phyloP scores from a whole-genome alignment of 2,329 filamentous ascomycete species.

The Microcera coccophila region DNA sequence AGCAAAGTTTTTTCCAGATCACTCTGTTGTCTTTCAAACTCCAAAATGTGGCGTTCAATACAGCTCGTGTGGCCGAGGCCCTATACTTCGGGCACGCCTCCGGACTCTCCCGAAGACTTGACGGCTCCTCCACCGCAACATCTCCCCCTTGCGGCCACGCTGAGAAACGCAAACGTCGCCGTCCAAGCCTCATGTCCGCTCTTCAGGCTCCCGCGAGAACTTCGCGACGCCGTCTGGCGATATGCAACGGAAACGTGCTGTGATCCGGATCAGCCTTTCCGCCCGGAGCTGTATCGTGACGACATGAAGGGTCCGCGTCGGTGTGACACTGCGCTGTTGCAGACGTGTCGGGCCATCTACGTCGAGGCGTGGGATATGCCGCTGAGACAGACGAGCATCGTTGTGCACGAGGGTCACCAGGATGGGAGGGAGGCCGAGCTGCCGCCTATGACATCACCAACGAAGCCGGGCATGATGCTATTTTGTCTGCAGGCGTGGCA shows the following conservation, averaged over 20 bases:
- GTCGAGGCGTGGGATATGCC: slow-evolving; percentile 8
- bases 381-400: slow-evolving; percentile 3
- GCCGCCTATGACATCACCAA: neutral
- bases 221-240: slow-evolving; percentile 2
- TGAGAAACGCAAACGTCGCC: neutral
- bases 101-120: neutral
- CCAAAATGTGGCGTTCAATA: neutral
- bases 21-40: too few relatives aligned
- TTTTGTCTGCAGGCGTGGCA: slow-evolving; percentile 8
- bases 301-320: slow-evolving; percentile 2
- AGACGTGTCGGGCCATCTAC: slow-evolving; percentile 7
- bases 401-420: slow-evolving; percentile 2
- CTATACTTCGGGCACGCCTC: neutral
- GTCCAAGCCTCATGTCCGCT: slow-evolving; percentile 1
- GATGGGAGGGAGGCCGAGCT: neutral
- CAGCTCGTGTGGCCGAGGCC: neutral
- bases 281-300: slow-evolving; percentile 1
- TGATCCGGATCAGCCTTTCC: slow-evolving; percentile 2
- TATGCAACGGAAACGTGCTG: slow-evolving; percentile 1
- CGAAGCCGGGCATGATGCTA: neutral
- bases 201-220: slow-evolving; percentile 3
- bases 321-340: slow-evolving; percentile 4
- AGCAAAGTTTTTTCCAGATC: too few relatives aligned
- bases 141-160: neutral
- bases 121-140: neutral